Conservation (phyloP, 1,284 basidiomycete genomes). For the Heterobasidion parviporum region DNA sequence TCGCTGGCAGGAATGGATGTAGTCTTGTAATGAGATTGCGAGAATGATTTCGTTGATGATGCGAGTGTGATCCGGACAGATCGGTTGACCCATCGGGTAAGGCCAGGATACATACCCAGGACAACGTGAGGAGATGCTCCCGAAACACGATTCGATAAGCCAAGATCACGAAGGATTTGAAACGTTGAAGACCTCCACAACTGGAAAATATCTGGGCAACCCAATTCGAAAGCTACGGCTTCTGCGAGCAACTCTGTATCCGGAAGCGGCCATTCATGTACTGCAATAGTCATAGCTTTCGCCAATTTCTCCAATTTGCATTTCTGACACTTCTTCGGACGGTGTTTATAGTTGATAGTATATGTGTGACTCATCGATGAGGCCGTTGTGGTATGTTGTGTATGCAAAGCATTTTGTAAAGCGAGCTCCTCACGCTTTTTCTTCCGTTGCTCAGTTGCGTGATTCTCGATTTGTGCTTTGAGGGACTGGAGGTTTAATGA, state of each 20-base stretch:
- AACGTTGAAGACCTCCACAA: constrained; percentile 36
- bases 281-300: constrained; percentile 20
- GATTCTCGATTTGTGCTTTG: constrained; percentile 17
- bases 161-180: constrained; percentile 25
- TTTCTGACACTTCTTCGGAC: constrained; percentile 17
- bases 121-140: background rate
- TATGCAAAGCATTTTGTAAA: background rate
- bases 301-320: constrained; percentile 22
- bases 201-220: constrained; percentile 29
- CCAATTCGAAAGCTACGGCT: constrained; percentile 35
- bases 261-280: constrained; percentile 46
- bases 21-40: too few species aligned
- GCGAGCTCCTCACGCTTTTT: constrained; percentile 2
- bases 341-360: background rate
- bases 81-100: background rate
- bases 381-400: background rate
- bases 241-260: constrained; percentile 14
- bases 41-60: too few species aligned
- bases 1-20: constrained; percentile 18
- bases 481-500: constrained; percentile 2
- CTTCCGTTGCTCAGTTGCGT: background rate
- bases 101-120: constrained; percentile 4
- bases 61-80: constrained; percentile 23
- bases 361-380: background rate
- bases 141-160: background rate